Percentiles rank a stretch among this genome's conserved stretches.
These are phyloP conservation scores for Sporisorium reilianum DNA, from an alignment of 1,284 basidiomycete species.

Conservation along the genomic window DNA sequence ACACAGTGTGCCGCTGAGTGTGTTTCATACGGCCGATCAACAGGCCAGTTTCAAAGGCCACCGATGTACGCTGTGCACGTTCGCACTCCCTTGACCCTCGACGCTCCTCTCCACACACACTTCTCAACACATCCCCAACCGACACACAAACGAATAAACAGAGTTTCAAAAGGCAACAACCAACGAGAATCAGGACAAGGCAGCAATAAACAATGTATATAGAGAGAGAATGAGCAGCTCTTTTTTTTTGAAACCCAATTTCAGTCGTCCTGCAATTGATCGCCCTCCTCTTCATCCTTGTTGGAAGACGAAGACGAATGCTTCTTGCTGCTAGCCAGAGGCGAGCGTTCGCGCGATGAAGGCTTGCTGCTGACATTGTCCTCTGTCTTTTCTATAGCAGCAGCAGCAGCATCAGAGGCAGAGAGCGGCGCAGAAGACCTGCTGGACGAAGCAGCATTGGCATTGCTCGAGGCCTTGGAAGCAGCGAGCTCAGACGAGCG, in stretches of 20 bases:
- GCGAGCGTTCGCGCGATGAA: slow-evolving; percentile 24
- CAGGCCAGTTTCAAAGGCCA: no score
- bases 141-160: background rate
- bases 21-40: no score
- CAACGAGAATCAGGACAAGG: background rate
- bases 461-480: slow-evolving; percentile 9
- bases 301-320: slow-evolving; percentile 2
- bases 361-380: slow-evolving; percentile 2
- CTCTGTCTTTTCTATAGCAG: slow-evolving; percentile 3
- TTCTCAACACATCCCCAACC: no score
- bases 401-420: slow-evolving; percentile 2
- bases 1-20: no score
- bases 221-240: background rate
- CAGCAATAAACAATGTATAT: background rate
- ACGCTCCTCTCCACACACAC: no score
- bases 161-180: background rate
- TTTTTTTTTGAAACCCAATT: background rate
- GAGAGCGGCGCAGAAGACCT: background rate
- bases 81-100: no score
- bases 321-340: slow-evolving; percentile 15
- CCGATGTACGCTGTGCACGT: no score
- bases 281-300: slow-evolving; percentile 34
- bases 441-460: background rate
- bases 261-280: slow-evolving; percentile 41
- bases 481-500: slow-evolving; percentile 6